Conservation (phyloP, 306 rosid species). For the Vigna reflexopilosa region DNA sequence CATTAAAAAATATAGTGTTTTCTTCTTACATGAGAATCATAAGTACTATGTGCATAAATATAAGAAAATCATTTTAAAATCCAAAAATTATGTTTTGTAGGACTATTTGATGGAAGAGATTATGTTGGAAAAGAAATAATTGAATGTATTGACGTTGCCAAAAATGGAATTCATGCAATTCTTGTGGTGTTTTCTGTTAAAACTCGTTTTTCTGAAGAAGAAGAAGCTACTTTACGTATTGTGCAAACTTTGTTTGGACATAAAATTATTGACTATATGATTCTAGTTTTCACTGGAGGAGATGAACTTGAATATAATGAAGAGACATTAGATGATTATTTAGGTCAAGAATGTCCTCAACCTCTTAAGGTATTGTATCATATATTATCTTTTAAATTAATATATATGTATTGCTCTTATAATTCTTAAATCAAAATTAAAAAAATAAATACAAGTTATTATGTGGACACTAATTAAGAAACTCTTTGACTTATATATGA, state of each 20-base stretch:
- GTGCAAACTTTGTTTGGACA: not conserved
- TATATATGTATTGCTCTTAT: too few relatives aligned
- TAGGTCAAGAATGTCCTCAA: not conserved
- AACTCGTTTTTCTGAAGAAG: constrained; percentile 38
- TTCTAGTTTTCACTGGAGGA: not conserved
- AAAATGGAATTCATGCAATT: not conserved
- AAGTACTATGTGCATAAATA: too few relatives aligned
- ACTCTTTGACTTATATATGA: too few relatives aligned
- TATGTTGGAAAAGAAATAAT: not conserved
- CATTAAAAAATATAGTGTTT: too few relatives aligned
- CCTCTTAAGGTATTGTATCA: not conserved
- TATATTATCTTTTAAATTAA: too few relatives aligned
- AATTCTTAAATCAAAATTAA: too few relatives aligned
- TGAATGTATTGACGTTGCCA: not conserved
- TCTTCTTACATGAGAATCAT: too few relatives aligned
- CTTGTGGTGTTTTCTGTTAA: not conserved
- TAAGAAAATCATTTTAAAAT: not conserved
- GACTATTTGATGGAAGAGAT: not conserved
- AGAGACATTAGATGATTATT: not conserved
- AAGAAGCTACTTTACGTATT: not conserved
- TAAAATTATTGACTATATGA: too few relatives aligned
- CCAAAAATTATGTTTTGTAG: not conserved
- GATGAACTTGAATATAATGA: not conserved
- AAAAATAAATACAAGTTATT: too few relatives aligned
- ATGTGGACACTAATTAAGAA: too few relatives aligned